phyloP scores from a whole-genome alignment of 768 basidiomycete genomes.

The Crepidotus variabilis region DNA sequence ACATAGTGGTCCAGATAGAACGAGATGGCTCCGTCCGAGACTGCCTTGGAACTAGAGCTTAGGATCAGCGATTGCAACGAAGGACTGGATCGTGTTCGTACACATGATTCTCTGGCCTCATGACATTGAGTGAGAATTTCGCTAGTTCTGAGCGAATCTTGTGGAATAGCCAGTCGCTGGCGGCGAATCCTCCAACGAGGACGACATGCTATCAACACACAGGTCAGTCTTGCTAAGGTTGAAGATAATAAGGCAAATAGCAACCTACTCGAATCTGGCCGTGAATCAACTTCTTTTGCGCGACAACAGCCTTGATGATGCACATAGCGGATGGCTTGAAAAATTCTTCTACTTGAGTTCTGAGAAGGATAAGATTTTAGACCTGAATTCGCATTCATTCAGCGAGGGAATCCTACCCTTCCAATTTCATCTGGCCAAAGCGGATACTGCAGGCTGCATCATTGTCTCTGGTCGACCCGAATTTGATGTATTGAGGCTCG shows the following conservation, averaged over 20 bases:
- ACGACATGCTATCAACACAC: slow-evolving; percentile 24
- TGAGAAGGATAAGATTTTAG: slow-evolving; percentile 3
- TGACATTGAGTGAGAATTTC: slow-evolving; percentile 34
- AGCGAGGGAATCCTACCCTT: slow-evolving; percentile 7
- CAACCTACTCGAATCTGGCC: slow-evolving; percentile 26
- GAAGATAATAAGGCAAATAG: slow-evolving; percentile 2
- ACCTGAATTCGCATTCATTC: not conserved
- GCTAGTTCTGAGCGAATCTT: slow-evolving; percentile 32
- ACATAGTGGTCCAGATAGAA: slow-evolving; percentile 23
- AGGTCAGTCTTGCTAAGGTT: not conserved
- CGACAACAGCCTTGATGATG: slow-evolving; percentile 27
- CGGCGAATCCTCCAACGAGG: slow-evolving; percentile 49
- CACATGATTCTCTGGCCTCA: slow-evolving; percentile 53
- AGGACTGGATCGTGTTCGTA: slow-evolving; percentile 23
- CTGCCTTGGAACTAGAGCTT: slow-evolving; percentile 26
- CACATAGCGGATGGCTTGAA: slow-evolving; percentile 34
- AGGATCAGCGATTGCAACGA: slow-evolving; percentile 29
- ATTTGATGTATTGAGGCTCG: slow-evolving; percentile 43
- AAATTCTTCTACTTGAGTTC: slow-evolving; percentile 32
- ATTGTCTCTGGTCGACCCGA: slow-evolving; percentile 40
- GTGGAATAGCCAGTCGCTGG: slow-evolving; percentile 41
- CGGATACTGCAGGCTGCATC: slow-evolving; percentile 37
- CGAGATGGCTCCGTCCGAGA: slow-evolving; percentile 19
- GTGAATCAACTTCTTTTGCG: slow-evolving; percentile 20
- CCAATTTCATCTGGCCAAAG: slow-evolving; percentile 43